Evolutionary conservation across 352 stramenopile genomes (phyloP).

Genomic region (Globisporangium cylindrosporum): DNA sequence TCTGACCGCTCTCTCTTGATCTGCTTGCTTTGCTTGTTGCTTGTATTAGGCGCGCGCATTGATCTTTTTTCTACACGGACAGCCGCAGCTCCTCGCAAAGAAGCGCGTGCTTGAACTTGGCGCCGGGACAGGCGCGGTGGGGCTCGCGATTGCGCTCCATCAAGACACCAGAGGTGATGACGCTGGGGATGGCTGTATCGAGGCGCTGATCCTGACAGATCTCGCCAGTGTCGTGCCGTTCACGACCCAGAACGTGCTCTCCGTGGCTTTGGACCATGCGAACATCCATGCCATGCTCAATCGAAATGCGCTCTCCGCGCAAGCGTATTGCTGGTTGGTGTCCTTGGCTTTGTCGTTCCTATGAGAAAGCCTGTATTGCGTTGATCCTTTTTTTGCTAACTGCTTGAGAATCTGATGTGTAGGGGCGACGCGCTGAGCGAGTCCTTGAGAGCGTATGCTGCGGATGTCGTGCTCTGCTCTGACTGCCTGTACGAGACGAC

Average conservation of each 20-base stretch:
- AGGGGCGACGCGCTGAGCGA: slow-evolving; percentile 13
- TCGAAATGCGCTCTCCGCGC: slow-evolving; percentile 23
- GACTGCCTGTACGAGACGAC: slow-evolving; percentile 69
- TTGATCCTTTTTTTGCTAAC: neutral
- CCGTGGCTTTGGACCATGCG: slow-evolving; percentile 21
- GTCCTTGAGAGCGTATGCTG: neutral
- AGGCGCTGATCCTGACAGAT: slow-evolving; percentile 54
- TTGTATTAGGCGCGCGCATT: slow-evolving; percentile 39
- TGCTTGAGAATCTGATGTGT: neutral
- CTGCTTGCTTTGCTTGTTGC: neutral
- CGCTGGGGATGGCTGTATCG: slow-evolving; percentile 5
- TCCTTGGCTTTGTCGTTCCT: neutral
- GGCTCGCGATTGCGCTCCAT: slow-evolving; percentile 23
- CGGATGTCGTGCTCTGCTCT: slow-evolving; percentile 41
- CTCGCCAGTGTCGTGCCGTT: slow-evolving; percentile 45
- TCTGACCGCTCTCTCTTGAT: slow-evolving; percentile 14
- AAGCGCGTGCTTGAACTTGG: slow-evolving; percentile 55
- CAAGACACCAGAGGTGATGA: slow-evolving; percentile 2
- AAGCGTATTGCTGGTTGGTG: slow-evolving; percentile 40
- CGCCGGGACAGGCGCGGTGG: slow-evolving; percentile 49
- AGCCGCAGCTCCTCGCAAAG: slow-evolving; percentile 25
- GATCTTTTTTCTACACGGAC: slow-evolving; percentile 34
- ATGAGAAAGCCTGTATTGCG: neutral
- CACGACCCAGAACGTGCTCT: slow-evolving; percentile 32
- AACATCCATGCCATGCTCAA: slow-evolving; percentile 21